A percentile compares a stretch with the other conserved stretches of the same genome.
Conservation (phyloP, 1,284 basidiomycete genomes). For the Macrocystidia cucumis region DNA sequence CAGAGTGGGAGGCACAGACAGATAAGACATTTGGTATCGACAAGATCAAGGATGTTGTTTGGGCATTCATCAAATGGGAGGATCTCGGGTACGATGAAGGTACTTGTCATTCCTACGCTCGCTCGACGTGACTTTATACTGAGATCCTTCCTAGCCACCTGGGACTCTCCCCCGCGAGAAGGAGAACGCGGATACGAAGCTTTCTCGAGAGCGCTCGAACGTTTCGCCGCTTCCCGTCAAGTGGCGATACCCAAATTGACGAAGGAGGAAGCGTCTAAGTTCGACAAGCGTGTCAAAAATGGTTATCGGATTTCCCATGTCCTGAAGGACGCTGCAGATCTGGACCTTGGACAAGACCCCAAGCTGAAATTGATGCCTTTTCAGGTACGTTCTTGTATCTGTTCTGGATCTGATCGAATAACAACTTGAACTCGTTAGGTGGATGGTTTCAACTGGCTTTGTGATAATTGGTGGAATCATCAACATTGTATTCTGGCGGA, state of each 20-base stretch:
- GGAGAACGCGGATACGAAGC: conserved; percentile 50
- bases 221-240: conserved; percentile 55
- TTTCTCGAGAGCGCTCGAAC: conserved; percentile 58
- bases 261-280: conserved; percentile 25
- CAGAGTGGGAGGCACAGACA: conserved; percentile 51
- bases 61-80: conserved; percentile 85
- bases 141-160: conserved; percentile 57
- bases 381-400: conserved; percentile 40
- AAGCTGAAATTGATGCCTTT: conserved; percentile 76
- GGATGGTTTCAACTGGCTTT: conserved; percentile 91
- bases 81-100: conserved; percentile 88
- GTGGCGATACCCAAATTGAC: conserved; percentile 54
- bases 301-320: conserved; percentile 36
- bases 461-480: conserved; percentile 81
- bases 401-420: conserved; percentile 1
- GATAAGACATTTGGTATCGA: conserved; percentile 34
- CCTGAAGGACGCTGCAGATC: conserved; percentile 42
- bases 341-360: conserved; percentile 56
- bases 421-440: conserved; percentile 38
- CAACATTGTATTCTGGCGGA: conserved; percentile 95
- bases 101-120: no score
- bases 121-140: not conserved
- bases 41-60: conserved; percentile 58
- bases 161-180: conserved; percentile 78
- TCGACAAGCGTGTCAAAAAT: conserved; percentile 39